A percentile compares a stretch with the other conserved stretches of the same genome.
Evolutionary conservation across 352 stramenopile species (phyloP).

Genomic region (Thalassiosira ordinaria): DNA sequence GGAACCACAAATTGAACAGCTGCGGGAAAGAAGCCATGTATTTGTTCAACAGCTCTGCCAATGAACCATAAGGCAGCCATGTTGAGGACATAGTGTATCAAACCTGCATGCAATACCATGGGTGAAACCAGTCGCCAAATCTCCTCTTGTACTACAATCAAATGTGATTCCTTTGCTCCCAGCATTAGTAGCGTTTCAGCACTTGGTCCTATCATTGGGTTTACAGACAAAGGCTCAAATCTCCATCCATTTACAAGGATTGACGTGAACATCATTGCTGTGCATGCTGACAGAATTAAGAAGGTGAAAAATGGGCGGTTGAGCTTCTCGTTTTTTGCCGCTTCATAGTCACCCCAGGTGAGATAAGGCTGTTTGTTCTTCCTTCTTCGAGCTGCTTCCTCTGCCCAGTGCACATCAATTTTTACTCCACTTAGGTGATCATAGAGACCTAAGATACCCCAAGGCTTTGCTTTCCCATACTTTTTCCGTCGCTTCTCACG

Average conservation of each 20-base stretch:
- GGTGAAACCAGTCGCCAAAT: constrained; percentile 81
- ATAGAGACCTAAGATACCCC: constrained; percentile 82
- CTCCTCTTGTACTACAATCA: constrained; percentile 85
- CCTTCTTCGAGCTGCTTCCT: constrained; percentile 80
- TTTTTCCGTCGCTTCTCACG: constrained; percentile 77
- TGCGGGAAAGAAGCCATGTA: constrained; percentile 79
- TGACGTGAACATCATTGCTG: constrained; percentile 71
- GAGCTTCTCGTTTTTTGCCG: constrained; percentile 49
- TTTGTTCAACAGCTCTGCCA: constrained; percentile 83
- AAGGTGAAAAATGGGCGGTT: constrained; percentile 82
- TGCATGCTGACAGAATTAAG: constrained; percentile 68
- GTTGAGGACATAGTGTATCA: constrained; percentile 87
- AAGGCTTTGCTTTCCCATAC: constrained; percentile 76
- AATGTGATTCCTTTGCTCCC: constrained; percentile 81
- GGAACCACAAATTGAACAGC: constrained; percentile 73
- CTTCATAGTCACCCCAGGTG: constrained; percentile 80
- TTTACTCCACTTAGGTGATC: constrained; percentile 68
- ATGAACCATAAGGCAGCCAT: constrained; percentile 86
- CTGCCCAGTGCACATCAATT: constrained; percentile 83
- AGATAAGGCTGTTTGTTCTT: constrained; percentile 72
- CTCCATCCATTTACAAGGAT: constrained; percentile 79
- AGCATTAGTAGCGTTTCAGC: constrained; percentile 78
- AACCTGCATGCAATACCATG: constrained; percentile 86
- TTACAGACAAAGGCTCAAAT: constrained; percentile 79
- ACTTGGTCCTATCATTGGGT: constrained; percentile 85